A percentile compares a stretch with the other conserved stretches of the same genome.
Evolutionary conservation across 495 filamentous ascomycete species (phyloP).

Genomic region (Ascobolus immersus): DNA sequence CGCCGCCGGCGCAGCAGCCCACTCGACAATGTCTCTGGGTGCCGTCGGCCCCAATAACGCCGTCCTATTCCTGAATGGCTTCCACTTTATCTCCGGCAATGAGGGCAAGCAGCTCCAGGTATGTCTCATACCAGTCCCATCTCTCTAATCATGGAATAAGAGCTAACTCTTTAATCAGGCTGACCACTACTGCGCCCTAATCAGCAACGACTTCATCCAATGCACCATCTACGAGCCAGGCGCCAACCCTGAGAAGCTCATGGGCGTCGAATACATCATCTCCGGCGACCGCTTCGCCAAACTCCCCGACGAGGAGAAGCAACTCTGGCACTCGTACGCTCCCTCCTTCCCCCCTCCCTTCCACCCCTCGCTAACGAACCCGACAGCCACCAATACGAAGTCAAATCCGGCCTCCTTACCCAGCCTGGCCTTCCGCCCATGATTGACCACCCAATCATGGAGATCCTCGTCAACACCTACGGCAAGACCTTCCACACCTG

Average conservation of each 20-base stretch:
- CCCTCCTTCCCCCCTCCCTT: neutral
- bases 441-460: constrained; percentile 19
- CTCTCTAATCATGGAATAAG: too few species aligned
- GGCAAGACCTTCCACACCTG: constrained; percentile 21
- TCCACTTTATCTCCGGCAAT: constrained; percentile 19
- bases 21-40: too few species aligned
- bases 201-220: constrained; percentile 13
- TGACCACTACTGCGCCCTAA: constrained; percentile 19
- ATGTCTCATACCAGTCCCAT: too few species aligned
- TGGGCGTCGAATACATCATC: constrained; percentile 15
- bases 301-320: constrained; percentile 12
- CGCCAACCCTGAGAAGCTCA: constrained; percentile 11
- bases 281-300: constrained; percentile 11
- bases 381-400: constrained; percentile 19
- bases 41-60: constrained; percentile 12
- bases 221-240: constrained; percentile 14
- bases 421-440: constrained; percentile 15
- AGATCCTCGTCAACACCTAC: constrained; percentile 16
- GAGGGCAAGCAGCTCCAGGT: constrained; percentile 1
- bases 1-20: too few species aligned
- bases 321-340: constrained; percentile 1
- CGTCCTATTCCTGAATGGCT: constrained; percentile 19
- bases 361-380: neutral
- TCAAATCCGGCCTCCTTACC: constrained; percentile 19
- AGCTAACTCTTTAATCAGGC: constrained; percentile 17